Conservation (phyloP, 2,329 filamentous ascomycete genomes). For the Exophiala alcalophila region DNA sequence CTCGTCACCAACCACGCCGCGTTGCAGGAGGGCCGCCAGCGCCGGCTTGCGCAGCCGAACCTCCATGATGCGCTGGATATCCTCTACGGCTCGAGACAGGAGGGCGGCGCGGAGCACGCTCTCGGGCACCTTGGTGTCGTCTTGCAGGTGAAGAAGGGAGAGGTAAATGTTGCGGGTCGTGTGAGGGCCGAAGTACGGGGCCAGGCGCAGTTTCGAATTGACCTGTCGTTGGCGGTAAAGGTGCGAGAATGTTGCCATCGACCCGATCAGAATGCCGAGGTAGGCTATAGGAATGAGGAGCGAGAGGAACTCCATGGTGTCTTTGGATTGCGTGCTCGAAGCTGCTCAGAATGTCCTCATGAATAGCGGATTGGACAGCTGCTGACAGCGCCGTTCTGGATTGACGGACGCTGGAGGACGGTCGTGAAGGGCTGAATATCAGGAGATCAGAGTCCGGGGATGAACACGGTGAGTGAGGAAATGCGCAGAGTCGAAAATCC, state of each 20-base stretch:
- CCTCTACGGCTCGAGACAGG: constrained; percentile 82
- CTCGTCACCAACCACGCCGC: constrained; percentile 93
- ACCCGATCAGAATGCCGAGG: constrained; percentile 79
- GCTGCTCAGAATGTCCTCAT: too few species aligned
- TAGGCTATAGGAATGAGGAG: constrained; percentile 87
- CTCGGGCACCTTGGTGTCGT: constrained; percentile 66
- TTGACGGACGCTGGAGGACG: too few species aligned
- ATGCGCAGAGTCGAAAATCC: too few species aligned
- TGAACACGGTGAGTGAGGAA: too few species aligned
- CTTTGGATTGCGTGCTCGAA: neutral
- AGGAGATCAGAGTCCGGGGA: too few species aligned
- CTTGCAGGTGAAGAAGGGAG: constrained; percentile 77
- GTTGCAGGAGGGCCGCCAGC: constrained; percentile 75
- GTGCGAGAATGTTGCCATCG: constrained; percentile 85
- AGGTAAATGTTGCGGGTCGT: constrained; percentile 93
- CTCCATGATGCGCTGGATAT: constrained; percentile 87
- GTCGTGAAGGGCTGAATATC: too few species aligned
- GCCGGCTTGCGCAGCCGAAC: constrained; percentile 86
- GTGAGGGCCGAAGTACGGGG: constrained; percentile 91
- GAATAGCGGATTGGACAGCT: too few species aligned
- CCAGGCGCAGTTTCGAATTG: constrained; percentile 75
- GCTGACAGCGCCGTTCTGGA: too few species aligned
- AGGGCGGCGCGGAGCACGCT: constrained; percentile 84
- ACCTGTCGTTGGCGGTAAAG: constrained; percentile 92
- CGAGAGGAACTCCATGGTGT: constrained; percentile 48